Percentiles rank a stretch among this genome's conserved stretches.
phyloP scores from a whole-genome alignment of 2,329 filamentous ascomycete species.

The Pezizomycotina sp. region DNA sequence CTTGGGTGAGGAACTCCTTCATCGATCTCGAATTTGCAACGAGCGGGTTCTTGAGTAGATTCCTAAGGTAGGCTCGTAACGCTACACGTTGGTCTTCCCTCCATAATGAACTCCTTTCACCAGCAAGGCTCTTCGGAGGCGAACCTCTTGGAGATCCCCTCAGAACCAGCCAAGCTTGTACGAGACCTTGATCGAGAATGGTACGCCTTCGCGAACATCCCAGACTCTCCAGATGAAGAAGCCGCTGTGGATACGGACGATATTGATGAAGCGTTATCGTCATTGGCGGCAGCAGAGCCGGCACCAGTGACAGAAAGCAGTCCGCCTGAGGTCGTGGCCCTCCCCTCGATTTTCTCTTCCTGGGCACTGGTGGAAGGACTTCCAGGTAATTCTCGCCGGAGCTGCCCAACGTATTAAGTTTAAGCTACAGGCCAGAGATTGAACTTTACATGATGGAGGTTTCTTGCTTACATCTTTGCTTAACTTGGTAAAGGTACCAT shows the following conservation, averaged over 20 bases:
- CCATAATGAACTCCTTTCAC: constrained; percentile 52
- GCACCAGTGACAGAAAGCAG: constrained; percentile 36
- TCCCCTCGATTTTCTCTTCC: constrained; percentile 87
- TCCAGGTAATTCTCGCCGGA: constrained; percentile 75
- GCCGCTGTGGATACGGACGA: constrained; percentile 70
- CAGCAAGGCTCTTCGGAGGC: constrained; percentile 29
- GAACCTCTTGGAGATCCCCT: constrained; percentile 22
- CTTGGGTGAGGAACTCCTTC: constrained; percentile 59
- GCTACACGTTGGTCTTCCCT: constrained; percentile 85
- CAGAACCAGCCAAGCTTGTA: constrained; percentile 8
- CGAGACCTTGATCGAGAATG: constrained; percentile 23
- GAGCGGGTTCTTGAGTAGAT: constrained; percentile 66
- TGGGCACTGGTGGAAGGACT: constrained; percentile 68
- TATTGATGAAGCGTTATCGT: constrained; percentile 41
- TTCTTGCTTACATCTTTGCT: constrained; percentile 41
- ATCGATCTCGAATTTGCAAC: constrained; percentile 71
- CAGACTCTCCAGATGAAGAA: constrained; percentile 31
- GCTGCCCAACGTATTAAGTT: too few species aligned
- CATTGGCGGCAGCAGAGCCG: constrained; percentile 42
- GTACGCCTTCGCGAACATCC: constrained; percentile 15
- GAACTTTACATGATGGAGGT: too few species aligned
- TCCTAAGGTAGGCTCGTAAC: constrained; percentile 75
- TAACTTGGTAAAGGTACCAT: constrained; percentile 70
- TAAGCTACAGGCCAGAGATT: too few species aligned
- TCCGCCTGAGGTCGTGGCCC: constrained; percentile 45